Percentiles rank a stretch among this genome's conserved stretches.
Evolutionary conservation across 1,284 basidiomycete species (phyloP).

Genomic region (Melampsora larici-populina): DNA sequence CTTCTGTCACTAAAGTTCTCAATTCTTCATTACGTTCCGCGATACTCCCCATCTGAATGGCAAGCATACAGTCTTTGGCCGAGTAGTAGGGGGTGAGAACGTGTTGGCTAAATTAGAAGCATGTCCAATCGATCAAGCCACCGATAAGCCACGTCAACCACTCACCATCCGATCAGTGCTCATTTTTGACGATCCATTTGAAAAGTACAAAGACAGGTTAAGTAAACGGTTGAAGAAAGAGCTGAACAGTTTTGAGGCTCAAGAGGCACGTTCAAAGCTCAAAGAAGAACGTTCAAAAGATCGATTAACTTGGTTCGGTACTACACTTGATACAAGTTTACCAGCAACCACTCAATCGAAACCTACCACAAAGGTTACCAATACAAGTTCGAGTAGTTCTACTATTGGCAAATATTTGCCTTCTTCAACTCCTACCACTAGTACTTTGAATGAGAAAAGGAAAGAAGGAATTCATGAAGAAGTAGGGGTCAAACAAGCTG

Average conservation of each 20-base stretch:
- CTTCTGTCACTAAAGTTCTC: conserved; percentile 11
- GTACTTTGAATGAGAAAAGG: too few species aligned
- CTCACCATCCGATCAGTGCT: conserved; percentile 73
- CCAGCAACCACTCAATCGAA: background rate
- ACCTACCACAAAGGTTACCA: background rate
- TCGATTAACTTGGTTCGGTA: conserved; percentile 42
- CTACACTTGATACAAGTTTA: background rate
- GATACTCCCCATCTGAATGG: conserved; percentile 66
- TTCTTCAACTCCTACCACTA: background rate
- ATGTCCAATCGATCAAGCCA: conserved; percentile 72
- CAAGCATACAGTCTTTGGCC: conserved; percentile 72
- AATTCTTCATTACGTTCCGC: conserved; percentile 81
- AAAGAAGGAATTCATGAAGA: conserved; percentile 8
- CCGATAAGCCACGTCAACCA: conserved; percentile 77
- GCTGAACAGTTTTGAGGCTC: conserved; percentile 3
- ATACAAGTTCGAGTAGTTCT: background rate
- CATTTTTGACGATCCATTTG: conserved; percentile 60
- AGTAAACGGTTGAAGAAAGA: conserved; percentile 33
- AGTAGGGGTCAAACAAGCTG: conserved; percentile 26
- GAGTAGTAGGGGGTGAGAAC: conserved; percentile 88
- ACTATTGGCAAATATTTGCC: conserved; percentile 33
- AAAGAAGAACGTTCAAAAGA: conserved; percentile 31
- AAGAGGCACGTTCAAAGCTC: conserved; percentile 14
- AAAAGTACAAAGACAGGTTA: conserved; percentile 33
- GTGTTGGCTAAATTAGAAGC: conserved; percentile 79